These are phyloP conservation scores for Selaginella moellendorffii DNA, from an alignment of 75 land plant species.

Conservation along the genomic window DNA sequence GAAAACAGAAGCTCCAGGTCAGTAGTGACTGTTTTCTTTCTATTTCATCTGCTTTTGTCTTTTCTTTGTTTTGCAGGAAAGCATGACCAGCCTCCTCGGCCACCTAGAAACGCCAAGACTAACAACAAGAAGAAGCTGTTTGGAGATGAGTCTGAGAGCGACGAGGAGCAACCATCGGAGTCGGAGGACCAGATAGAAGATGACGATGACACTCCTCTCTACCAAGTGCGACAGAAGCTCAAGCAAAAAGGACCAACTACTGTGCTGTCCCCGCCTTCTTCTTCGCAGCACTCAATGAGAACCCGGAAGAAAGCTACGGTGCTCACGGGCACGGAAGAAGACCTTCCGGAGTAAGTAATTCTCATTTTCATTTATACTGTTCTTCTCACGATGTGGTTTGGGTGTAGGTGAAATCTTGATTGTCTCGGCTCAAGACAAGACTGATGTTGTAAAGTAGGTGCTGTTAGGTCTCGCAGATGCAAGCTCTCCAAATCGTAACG, in stretches of 20 bases:
- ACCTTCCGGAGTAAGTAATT: too few species aligned
- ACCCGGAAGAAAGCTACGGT: too few species aligned
- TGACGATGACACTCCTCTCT: conserved; percentile 42
- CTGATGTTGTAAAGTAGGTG: too few species aligned
- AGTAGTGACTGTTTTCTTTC: not conserved
- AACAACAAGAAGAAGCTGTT: conserved; percentile 67
- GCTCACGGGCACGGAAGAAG: too few species aligned
- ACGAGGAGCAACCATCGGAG: conserved; percentile 53
- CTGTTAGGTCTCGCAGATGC: too few species aligned
- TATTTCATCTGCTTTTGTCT: not conserved
- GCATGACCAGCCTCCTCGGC: not conserved
- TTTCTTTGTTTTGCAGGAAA: not conserved
- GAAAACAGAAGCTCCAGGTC: conserved; percentile 42
- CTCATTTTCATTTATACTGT: too few species aligned
- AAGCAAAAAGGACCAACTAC: not conserved
- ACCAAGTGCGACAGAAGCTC: conserved; percentile 11
- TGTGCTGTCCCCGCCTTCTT: too few species aligned
- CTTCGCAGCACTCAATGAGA: too few species aligned
- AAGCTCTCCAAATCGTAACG: too few species aligned
- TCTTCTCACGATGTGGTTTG: too few species aligned
- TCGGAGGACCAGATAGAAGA: conserved; percentile 21
- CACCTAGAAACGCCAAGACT: conserved; percentile 38
- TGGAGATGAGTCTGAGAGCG: conserved; percentile 76
- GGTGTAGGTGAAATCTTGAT: too few species aligned
- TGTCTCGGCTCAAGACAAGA: too few species aligned